Percentiles rank a stretch among this genome's conserved stretches.
These are phyloP conservation scores for Truncatella angustata DNA, from an alignment of 2,329 filamentous ascomycete species.

Conservation along the genomic window DNA sequence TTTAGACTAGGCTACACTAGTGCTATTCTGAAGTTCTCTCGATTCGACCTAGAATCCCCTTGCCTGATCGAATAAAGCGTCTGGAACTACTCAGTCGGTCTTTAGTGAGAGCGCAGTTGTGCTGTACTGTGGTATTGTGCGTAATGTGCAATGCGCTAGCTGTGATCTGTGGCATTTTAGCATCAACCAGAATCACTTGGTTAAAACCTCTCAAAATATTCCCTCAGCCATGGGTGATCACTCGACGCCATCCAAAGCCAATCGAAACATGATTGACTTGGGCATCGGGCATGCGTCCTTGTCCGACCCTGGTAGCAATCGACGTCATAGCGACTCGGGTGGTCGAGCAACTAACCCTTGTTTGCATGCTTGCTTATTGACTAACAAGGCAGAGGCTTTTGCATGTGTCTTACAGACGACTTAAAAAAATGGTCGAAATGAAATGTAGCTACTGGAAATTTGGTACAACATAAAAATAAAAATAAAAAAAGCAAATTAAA, in stretches of 20 bases:
- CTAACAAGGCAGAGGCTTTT: neutral
- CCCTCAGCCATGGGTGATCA: neutral
- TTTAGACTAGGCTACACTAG: neutral
- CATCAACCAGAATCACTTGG: neutral
- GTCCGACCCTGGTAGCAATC: neutral
- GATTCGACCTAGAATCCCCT: neutral
- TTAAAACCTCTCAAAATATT: neutral
- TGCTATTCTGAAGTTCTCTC: neutral
- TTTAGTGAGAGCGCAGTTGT: too few species aligned
- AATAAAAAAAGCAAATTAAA: too few species aligned
- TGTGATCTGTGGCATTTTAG: too few species aligned
- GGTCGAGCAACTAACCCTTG: neutral
- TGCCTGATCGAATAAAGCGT: neutral
- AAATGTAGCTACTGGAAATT: neutral
- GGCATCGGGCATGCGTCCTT: neutral
- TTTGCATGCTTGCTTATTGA: slow-evolving; percentile 5
- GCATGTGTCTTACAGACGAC: neutral
- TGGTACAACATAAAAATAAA: too few species aligned
- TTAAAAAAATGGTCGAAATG: neutral
- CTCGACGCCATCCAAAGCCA: neutral
- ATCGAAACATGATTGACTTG: neutral
- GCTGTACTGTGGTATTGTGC: too few species aligned
- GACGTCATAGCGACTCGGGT: neutral
- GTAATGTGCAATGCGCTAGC: too few species aligned
- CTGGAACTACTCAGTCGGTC: too few species aligned